Evolutionary conservation across 2,329 filamentous ascomycete species (phyloP), one percentile per base, ranked within the genome.

Genomic region (Ophiocordyceps polyrhachis-furcata): DNA sequence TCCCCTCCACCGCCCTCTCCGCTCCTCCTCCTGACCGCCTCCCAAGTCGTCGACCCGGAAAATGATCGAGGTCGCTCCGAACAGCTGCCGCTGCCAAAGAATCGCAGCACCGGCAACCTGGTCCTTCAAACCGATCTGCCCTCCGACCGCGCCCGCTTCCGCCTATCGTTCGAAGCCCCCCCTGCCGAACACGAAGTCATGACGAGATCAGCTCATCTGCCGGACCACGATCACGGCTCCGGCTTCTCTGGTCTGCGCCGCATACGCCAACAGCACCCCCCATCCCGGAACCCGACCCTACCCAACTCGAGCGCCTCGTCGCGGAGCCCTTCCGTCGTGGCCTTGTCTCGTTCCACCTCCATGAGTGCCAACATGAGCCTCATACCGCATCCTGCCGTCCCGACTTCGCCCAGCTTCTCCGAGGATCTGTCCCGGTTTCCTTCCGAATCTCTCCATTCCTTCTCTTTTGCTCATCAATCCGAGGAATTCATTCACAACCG

Each of bases 391-490:
- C 66, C 73, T 9, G 68, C 77, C n/a, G 79, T 71, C 6, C 79
- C 81, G 21, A 68, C 71, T 19, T 87, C 86, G 20, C 85, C 86
- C 21, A 75, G 75, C 49, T 86, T 87, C 57, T 74, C 78, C 55
- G 91, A 96, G 66, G 91, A 98, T 58, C 74, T 98, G 41, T 81
- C 80, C 41, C 81, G 88, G 43, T 98, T 98, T 58, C 89, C 91
- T 1, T 86, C 85, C 53, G 91, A 98, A 59, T 98, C 91, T 6
- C 68, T 98, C 42, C 91, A 98, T 62, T 98, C 91, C 2, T 98
- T 98, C 65, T 96, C 89, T 13, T 98, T 98, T 61, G 86, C 91
- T 38, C 85, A 93, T 53, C 88, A 94, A 62, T 89, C 88, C 3
- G 88, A 94, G 56, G 89, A 96, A 49, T 79, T 86, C 49, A 71